Percentiles rank a stretch among this genome's conserved stretches.
These are phyloP conservation scores for Elaeis oleifera DNA, from an alignment of 202 grass and related monocot genomes.

Conservation along the genomic window DNA sequence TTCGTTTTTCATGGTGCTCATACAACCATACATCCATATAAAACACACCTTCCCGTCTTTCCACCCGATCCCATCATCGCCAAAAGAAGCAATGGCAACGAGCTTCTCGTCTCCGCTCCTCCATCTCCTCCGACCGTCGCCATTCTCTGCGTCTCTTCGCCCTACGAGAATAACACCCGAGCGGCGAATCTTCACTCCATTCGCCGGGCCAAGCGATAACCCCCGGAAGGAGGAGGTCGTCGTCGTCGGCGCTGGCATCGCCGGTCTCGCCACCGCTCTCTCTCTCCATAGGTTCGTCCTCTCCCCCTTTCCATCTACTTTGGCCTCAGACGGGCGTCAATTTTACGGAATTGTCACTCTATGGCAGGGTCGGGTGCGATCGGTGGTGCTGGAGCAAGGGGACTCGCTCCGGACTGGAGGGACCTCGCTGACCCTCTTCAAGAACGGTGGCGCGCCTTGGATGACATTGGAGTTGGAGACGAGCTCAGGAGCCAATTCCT, in stretches of 20 bases:
- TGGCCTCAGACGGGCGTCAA: not conserved
- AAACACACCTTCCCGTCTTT: no score
- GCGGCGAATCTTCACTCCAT: no score
- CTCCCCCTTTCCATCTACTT: not conserved
- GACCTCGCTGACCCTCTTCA: slow-evolving; percentile 86
- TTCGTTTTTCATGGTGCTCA: no score
- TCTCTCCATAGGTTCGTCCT: slow-evolving; percentile 32
- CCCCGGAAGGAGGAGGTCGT: slow-evolving; percentile 33
- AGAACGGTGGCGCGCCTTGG: slow-evolving; percentile 85
- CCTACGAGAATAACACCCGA: no score
- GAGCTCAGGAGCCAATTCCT: slow-evolving; percentile 74
- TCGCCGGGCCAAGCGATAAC: not conserved
- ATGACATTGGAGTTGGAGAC: slow-evolving; percentile 67
- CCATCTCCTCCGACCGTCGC: no score
- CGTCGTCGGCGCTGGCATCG: slow-evolving; percentile 76
- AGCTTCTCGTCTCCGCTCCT: no score
- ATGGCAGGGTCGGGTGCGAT: slow-evolving; percentile 46
- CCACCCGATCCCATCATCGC: no score
- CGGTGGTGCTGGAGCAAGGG: slow-evolving; percentile 71
- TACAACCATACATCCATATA: no score
- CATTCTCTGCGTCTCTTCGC: no score
- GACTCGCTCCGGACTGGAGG: slow-evolving; percentile 60
- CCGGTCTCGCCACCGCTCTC: slow-evolving; percentile 62
- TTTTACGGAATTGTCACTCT: not conserved
- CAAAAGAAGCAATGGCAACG: no score